Conservation (phyloP, 345 rosid genomes). For the Gossypium herbaceum region DNA sequence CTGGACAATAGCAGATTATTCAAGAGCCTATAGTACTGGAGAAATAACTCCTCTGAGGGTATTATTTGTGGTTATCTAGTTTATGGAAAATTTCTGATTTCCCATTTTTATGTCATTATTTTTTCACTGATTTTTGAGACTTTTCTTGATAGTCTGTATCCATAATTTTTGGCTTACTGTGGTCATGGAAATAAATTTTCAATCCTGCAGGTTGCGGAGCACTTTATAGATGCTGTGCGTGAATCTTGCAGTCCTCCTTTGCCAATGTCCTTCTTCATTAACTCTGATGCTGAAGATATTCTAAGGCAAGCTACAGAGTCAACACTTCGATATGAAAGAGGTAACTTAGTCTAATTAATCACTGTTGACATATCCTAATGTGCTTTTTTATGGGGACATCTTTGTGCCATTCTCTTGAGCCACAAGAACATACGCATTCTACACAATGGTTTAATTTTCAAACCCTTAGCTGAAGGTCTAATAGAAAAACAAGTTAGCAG, state of each 20-base stretch:
- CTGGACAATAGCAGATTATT: slow-evolving; percentile 52
- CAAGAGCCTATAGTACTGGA: slow-evolving; percentile 46
- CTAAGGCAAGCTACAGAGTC: slow-evolving; percentile 55
- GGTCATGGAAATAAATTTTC: slow-evolving; percentile 1
- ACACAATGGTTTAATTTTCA: background rate
- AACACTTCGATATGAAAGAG: slow-evolving; percentile 47
- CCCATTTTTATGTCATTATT: background rate
- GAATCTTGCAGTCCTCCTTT: slow-evolving; percentile 38
- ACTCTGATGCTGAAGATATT: slow-evolving; percentile 41
- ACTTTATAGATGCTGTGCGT: slow-evolving; percentile 38
- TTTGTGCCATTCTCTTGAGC: background rate
- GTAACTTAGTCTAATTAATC: slow-evolving; percentile 26
- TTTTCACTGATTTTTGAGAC: background rate
- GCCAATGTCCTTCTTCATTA: slow-evolving; percentile 63
- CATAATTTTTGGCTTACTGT: background rate
- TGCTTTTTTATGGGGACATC: background rate
- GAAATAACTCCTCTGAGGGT: slow-evolving; percentile 49
- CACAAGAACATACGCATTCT: background rate
- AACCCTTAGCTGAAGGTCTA: background rate
- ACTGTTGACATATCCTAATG: background rate
- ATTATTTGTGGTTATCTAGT: background rate
- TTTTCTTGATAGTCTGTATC: background rate
- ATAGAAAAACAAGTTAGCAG: background rate
- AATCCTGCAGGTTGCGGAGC: slow-evolving; percentile 47
- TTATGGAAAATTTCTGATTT: background rate